Base-by-base conservation (phyloP, 306 rosid genomes). In the Leucaena leucocephala region DNA sequence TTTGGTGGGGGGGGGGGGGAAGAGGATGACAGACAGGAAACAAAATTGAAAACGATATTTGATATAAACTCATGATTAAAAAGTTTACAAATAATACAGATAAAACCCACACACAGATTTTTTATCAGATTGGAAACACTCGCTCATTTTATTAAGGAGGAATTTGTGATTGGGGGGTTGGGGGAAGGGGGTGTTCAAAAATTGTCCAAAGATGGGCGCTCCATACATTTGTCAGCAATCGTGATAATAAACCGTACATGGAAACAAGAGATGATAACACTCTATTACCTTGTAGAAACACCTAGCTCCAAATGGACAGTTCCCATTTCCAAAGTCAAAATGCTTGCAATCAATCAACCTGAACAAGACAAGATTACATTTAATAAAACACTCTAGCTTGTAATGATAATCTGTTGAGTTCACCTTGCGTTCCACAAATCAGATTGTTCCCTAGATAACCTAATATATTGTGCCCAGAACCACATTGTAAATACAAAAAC, bases 311-410 rank as follows among this genome's bases (percentile, higher is more conserved):
- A 92, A 95, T 50, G 98, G 99, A 85, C 99, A 91, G 83, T 86
- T 93, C 81, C 96, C 97, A 84, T 93, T 88, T 77, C 99, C 98
- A 67, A 83, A 89, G 82, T 86, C 80, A 15, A 95, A 95, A 88
- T 95, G 98, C 87, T 89, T 95, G 91, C 98, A 95, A 84, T 91
- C 92, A 78, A 93, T 93, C 84, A 90, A 88, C 87, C 98, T 94
- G 91, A 77, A 39, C 77, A 57, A 49, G 7, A 61, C 52, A 80
- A 68, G 10, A 69, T 7, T 6, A 50, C 52, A 48, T 38, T 68
- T 13, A 77, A 44, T 40, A 57, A 78, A 65, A 50, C 35, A 67
- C 42, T 58, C 65, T 63, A 48, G 8, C 70, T 66, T 35, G 35
- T 66, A 40, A 6, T 57, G 21, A 65, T 44, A 39, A 14, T n/a